These are phyloP conservation scores for Ceratocystis lukuohia DNA, from an alignment of 2,329 filamentous ascomycete species.

Conservation along the genomic window DNA sequence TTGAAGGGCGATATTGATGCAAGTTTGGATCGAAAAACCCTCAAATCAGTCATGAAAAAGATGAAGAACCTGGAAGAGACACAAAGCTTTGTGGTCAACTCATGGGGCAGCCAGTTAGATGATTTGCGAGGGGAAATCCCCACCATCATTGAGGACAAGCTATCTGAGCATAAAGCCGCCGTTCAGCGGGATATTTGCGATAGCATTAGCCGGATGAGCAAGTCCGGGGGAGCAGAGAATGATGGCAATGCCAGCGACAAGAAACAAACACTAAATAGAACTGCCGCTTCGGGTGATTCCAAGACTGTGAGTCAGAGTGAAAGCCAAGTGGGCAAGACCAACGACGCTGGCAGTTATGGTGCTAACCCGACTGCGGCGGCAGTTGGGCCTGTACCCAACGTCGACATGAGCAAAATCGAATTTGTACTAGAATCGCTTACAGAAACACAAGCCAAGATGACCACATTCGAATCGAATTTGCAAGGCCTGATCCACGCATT, in stretches of 20 bases:
- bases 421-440: neutral
- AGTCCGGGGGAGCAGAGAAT: neutral
- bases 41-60: slow-evolving; percentile 5
- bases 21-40: neutral
- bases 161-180: neutral
- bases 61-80: slow-evolving; percentile 14
- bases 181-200: neutral
- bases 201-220: too few species aligned
- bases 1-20: neutral
- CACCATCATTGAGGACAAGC: neutral
- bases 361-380: too few species aligned
- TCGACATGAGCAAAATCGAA: neutral
- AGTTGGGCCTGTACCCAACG: neutral
- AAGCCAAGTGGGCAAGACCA: neutral
- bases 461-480: neutral
- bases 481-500: neutral
- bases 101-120: slow-evolving; percentile 12
- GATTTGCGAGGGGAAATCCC: slow-evolving; percentile 12
- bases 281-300: neutral
- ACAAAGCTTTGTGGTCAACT: neutral
- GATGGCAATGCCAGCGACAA: neutral
- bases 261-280: neutral
- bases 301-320: neutral
- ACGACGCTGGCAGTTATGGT: neutral
- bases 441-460: slow-evolving; percentile 2